Base-by-base conservation (phyloP, 345 rosid genomes). In the Aquilaria sinensis region DNA sequence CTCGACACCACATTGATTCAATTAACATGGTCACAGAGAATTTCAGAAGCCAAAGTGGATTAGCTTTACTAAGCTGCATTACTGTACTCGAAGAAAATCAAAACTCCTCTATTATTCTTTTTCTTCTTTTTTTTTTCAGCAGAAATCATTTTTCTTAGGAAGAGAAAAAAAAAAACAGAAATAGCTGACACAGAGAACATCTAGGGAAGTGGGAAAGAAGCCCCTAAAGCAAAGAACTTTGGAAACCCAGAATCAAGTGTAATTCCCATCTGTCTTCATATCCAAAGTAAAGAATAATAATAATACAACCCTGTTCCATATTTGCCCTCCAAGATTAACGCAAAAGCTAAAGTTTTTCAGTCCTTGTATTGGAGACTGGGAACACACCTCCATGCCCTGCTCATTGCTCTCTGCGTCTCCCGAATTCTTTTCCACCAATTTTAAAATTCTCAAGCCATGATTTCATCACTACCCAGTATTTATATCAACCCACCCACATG, bases 201-300 rank as follows among this genome's bases (percentile, higher is more conserved):
- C 77, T 80, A 70, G 87, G 89, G 85, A 81, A 81, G 82, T 68
- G 85, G 71, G 87, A 83, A 83, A 83, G 86, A 55, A 74, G 63
- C 37, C 33, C 34, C 60, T 58, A 74, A 79, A 82, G 81, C 74
- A 78, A 76, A 62, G 67, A 63, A 77, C 77, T 77, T 74, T 74
- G 78, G 77, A 72, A 74, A 71, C 70, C 79, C 83, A 67, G 77
- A 72, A 65, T 73, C 75, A 53, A 77, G 67, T 68, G 70, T 73
- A 80, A 77, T 75, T 65, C 83, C 75, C 16, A 60, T 69, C 68
- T 74, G 80, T 74, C 81, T 76, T 72, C 78, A 49, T 54, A 53
- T 37, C 72, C 85, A 67, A 81, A 81, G 85, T 63, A 78, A 78
- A 79, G 81, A 81, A 79, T 79, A 80, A 63, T 67, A 63, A 64